Base-by-base conservation (phyloP, 2,329 filamentous ascomycete genomes). In the Teratosphaeria zuluensis region DNA sequence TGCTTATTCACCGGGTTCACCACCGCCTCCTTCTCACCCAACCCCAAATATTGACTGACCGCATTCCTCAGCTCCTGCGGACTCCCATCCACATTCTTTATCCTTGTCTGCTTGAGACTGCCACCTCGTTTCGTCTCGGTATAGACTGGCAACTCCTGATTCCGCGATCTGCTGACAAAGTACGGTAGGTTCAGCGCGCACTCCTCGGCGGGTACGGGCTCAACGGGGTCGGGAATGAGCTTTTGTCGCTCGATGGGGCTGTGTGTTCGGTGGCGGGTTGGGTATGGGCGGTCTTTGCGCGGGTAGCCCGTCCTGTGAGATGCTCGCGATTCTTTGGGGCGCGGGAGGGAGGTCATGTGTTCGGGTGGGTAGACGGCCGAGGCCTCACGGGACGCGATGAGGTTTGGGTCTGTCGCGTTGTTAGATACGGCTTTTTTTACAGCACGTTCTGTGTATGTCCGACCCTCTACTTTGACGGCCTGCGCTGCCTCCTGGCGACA, bases 81-180 rank as follows among this genome's bases (percentile, higher is more conserved):
- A 70, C 95, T 82, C 16, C 94, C 94, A 59, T 90, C 84, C 55
- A 92, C 81, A 74, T 89, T 91, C 72, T 90, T 88, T 58, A 99
- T 76, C 58, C 84, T 74, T 4, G 92, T 95, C 67, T 88, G 75
- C 67, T 85, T 83, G 69, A 85, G 80, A 64, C 89, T 94, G 14
- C 90, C 89, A 56, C 90, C 90, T 12, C 84, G 80, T 76, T 89
- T 92, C 63, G 76, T 78, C 64, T 84, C 79, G 16, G 85, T 78
- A 76, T 97, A 99, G 52, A 97, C 82, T 28, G 90, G 85, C 2
- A 94, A 77, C 64, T 90, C 84, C 54, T 84, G 82, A 42, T 83
- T 86, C 1, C 79, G 76, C 2, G 90, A 92, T 62, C 90, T 86
- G 56, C 79, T 78, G 63, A 97, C 81, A 67, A 85, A 81, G 77